A percentile compares a stretch with the other conserved stretches of the same genome.
phyloP scores from a whole-genome alignment of 352 stramenopile genomes.

The Globisporangium irregulare region DNA sequence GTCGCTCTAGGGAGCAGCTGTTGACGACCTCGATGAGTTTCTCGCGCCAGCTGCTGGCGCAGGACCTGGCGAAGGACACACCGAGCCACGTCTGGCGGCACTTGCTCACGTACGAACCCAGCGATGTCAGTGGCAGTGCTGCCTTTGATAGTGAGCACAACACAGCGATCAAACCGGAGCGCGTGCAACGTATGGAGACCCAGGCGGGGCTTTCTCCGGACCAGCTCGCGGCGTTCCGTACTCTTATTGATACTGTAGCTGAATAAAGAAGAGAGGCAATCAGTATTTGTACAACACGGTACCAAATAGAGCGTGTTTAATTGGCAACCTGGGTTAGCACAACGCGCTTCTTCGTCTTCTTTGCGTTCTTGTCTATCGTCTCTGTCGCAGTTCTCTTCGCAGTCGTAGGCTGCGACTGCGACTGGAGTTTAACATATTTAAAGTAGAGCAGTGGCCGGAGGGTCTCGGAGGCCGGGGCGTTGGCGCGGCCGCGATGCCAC shows the following conservation, averaged over 20 bases:
- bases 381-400: not conserved
- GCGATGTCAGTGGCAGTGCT: no score
- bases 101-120: constrained; percentile 48
- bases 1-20: no score
- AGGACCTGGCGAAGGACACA: constrained; percentile 33
- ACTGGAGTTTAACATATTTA: constrained; percentile 41
- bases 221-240: constrained; percentile 29
- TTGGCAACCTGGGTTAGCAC: constrained; percentile 4
- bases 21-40: constrained; percentile 33
- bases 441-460: constrained; percentile 69
- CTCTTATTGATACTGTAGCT: constrained; percentile 13
- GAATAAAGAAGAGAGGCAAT: not conserved
- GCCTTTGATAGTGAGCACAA: not conserved
- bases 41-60: constrained; percentile 44
- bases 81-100: constrained; percentile 42
- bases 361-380: not conserved
- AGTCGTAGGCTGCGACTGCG: not conserved
- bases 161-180: not conserved
- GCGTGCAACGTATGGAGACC: constrained; percentile 13
- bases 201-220: constrained; percentile 30
- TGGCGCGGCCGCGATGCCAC: constrained; percentile 66
- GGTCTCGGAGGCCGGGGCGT: constrained; percentile 31
- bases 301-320: not conserved
- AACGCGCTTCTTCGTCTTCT: constrained; percentile 9
- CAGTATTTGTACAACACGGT: not conserved